A percentile compares a stretch with the other conserved stretches of the same genome.
phyloP scores from a whole-genome alignment of 768 basidiomycete species.

The Suillus variegatus region DNA sequence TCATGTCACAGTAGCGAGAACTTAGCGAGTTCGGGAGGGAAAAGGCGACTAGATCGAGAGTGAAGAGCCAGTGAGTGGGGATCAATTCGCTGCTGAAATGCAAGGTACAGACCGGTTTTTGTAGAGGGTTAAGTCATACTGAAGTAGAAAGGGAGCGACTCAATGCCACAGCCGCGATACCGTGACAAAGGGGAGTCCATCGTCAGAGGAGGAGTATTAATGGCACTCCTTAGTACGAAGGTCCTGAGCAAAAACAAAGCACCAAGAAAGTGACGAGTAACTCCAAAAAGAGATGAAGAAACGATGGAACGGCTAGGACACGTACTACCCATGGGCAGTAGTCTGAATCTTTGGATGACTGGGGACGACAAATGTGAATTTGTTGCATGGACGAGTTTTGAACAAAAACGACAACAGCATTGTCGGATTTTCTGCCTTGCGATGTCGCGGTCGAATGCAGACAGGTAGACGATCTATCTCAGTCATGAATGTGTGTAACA shows the following conservation, averaged over 20 bases:
- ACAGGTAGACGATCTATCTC: not conserved
- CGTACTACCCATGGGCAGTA: not conserved
- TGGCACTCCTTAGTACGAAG: not conserved
- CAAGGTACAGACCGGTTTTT: not conserved
- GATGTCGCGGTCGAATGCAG: not conserved
- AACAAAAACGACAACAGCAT: not conserved
- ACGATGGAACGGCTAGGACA: not conserved
- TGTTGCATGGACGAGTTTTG: not conserved
- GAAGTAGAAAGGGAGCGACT: not conserved
- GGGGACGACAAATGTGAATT: not conserved
- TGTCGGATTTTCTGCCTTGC: not conserved
- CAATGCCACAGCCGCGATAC: not conserved
- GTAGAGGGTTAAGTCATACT: not conserved
- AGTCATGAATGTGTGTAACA: not conserved
- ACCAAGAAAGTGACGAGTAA: not conserved
- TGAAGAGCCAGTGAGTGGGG: not conserved
- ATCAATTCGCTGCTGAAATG: not conserved
- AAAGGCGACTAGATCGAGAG: not conserved
- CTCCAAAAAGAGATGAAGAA: not conserved
- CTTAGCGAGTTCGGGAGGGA: not conserved
- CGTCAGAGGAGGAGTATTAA: not conserved
- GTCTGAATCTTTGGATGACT: not conserved
- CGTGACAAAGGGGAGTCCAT: not conserved
- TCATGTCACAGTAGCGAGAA: not conserved
- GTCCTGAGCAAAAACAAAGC: conserved; percentile 21